A percentile compares a stretch with the other conserved stretches of the same genome.
phyloP scores from a whole-genome alignment of 164 flowering plant genomes.

The Akebia trifoliata region DNA sequence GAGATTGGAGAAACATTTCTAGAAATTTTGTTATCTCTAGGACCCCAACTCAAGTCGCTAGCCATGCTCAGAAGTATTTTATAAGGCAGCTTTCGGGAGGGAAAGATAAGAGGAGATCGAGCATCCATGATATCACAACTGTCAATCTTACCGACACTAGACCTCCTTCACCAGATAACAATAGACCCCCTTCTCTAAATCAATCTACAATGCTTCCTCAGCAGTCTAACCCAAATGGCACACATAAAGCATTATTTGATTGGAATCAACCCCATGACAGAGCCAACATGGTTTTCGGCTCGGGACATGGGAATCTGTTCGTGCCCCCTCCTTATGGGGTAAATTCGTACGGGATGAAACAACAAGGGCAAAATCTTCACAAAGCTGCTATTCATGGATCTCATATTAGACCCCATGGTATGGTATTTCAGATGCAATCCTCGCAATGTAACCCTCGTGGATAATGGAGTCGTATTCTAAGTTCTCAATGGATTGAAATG shows the following conservation, averaged over 20 bases:
- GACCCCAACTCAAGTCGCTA: constrained; percentile 80
- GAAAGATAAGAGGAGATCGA: constrained; percentile 70
- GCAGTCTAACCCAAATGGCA: constrained; percentile 20
- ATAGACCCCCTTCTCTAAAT: constrained; percentile 26
- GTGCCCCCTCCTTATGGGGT: constrained; percentile 31
- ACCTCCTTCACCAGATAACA: constrained; percentile 38
- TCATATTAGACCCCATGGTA: constrained; percentile 31
- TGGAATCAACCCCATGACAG: constrained; percentile 28
- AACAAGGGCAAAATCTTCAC: constrained; percentile 34
- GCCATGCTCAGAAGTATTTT: constrained; percentile 83
- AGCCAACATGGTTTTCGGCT: constrained; percentile 22
- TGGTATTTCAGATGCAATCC: constrained; percentile 33
- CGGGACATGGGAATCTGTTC: constrained; percentile 26
- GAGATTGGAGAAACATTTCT: constrained; percentile 82
- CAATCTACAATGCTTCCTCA: constrained; percentile 26
- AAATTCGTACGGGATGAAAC: constrained; percentile 32
- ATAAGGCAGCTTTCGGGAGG: constrained; percentile 62
- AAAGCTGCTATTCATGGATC: constrained; percentile 29
- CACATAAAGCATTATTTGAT: constrained; percentile 18
- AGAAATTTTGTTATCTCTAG: constrained; percentile 64
- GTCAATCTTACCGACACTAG: constrained; percentile 41
- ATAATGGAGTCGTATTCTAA: background rate
- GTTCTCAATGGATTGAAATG: constrained; percentile 4
- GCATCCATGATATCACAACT: constrained; percentile 80
- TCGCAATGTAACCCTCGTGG: constrained; percentile 18